Conservation (phyloP, 108 stramenopile species). For the Craspedostauros australis region DNA sequence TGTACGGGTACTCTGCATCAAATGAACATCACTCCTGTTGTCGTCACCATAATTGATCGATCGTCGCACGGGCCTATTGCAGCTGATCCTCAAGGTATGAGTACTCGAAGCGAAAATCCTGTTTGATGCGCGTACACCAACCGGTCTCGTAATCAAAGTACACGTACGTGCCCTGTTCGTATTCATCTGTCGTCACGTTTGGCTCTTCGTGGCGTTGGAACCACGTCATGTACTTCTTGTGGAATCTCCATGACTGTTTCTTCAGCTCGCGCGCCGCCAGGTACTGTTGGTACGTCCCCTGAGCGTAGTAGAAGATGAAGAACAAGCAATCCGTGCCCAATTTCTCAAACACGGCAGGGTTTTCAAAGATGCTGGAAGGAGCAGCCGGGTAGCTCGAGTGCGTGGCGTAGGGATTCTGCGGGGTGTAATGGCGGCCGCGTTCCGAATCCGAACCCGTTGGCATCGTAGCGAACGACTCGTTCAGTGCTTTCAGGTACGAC, state of each 20-base stretch:
- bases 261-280: constrained; percentile 97
- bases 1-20: too few relatives aligned
- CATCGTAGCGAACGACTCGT: constrained; percentile 73
- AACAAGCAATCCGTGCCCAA: constrained; percentile 97
- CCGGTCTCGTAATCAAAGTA: constrained; percentile 99
- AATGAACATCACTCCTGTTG: too few relatives aligned
- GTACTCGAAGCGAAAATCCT: constrained; percentile 98
- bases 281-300: constrained; percentile 97
- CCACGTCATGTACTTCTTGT: constrained; percentile 99
- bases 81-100: constrained; percentile 92
- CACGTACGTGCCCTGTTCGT: constrained; percentile 98
- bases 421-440: constrained; percentile 68
- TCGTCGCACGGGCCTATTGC: too few relatives aligned
- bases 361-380: constrained; percentile 86
- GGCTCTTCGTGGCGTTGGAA: constrained; percentile 98
- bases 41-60: too few relatives aligned
- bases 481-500: constrained; percentile 33
- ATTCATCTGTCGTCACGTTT: constrained; percentile 94
- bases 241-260: constrained; percentile 98
- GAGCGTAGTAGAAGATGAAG: constrained; percentile 98
- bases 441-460: constrained; percentile 62
- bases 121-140: constrained; percentile 97
- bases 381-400: constrained; percentile 84
- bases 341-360: constrained; percentile 93
- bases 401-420: constrained; percentile 88